These are phyloP conservation scores for Mycena galopus DNA, from an alignment of 768 basidiomycete genomes.

Conservation along the genomic window DNA sequence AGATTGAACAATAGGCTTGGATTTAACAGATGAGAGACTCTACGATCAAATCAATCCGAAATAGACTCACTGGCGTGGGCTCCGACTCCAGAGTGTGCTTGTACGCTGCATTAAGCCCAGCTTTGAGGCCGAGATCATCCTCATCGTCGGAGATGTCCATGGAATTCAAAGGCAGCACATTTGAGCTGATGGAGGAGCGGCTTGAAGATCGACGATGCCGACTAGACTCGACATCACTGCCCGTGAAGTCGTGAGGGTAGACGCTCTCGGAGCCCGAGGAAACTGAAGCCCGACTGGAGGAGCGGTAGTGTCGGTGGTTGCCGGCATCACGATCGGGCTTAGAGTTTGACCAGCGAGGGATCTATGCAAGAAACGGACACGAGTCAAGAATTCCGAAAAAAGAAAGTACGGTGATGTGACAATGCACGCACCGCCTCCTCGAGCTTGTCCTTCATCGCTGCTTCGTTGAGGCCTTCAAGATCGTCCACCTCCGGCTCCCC, in stretches of 20 bases:
- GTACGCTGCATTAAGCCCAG: background rate
- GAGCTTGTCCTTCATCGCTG: background rate
- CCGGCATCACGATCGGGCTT: background rate
- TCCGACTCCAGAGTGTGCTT: background rate
- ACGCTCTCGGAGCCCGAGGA: background rate
- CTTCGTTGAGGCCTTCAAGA: background rate
- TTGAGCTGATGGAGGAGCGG: background rate
- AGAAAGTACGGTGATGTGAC: background rate
- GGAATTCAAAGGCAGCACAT: background rate
- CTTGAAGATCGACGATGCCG: background rate
- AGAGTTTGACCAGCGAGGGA: background rate
- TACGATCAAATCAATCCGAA: background rate
- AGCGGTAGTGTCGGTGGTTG: background rate
- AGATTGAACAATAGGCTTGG: background rate
- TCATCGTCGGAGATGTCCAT: background rate
- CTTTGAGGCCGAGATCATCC: background rate
- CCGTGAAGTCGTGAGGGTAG: background rate
- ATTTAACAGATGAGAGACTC: background rate
- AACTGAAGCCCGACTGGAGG: background rate
- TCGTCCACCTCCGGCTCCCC: background rate
- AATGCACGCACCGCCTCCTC: background rate
- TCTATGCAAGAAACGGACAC: background rate
- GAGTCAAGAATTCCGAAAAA: background rate
- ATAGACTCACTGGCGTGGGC: background rate
- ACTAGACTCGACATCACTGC: background rate